Percentiles rank a stretch among this genome's conserved stretches.
phyloP scores from a whole-genome alignment of 108 stramenopile species.

The Cyclostephanos tholiformis region DNA sequence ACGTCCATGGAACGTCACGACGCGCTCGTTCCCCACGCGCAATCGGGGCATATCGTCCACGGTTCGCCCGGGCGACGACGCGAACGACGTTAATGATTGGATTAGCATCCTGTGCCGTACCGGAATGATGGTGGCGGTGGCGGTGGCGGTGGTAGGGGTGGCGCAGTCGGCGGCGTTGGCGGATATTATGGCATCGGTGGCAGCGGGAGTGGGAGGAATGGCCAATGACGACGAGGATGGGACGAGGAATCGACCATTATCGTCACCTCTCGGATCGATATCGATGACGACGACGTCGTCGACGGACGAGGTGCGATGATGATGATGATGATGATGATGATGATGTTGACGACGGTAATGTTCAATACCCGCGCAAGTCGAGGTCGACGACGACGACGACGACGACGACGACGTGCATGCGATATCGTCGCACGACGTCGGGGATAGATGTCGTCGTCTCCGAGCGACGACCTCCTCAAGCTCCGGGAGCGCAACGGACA shows the following conservation, averaged over 20 bases:
- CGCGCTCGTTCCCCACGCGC: constrained; percentile 31
- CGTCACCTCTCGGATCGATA: too few species aligned
- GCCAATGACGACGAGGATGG: too few species aligned
- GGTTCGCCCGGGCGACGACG: background rate
- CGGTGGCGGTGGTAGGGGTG: background rate
- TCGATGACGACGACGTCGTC: background rate
- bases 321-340: background rate
- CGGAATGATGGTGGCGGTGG: background rate
- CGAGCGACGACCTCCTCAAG: constrained; percentile 7
- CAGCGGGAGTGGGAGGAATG: too few species aligned
- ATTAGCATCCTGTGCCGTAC: constrained; percentile 6
- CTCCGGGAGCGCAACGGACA: background rate
- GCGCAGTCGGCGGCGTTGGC: too few species aligned
- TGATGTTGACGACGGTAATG: background rate
- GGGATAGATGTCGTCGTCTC: background rate
- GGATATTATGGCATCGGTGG: too few species aligned
- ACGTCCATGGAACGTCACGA: constrained; percentile 28
- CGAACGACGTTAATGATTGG: background rate
- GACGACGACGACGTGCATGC: background rate
- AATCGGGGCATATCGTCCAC: background rate
- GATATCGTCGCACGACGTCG: background rate
- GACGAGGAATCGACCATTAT: background rate
- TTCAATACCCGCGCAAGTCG: background rate
- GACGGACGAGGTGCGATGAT: background rate
- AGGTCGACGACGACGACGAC: background rate